Evolutionary conservation across 1,284 basidiomycete genomes (phyloP).

Genomic region (Malassezia brasiliensis): DNA sequence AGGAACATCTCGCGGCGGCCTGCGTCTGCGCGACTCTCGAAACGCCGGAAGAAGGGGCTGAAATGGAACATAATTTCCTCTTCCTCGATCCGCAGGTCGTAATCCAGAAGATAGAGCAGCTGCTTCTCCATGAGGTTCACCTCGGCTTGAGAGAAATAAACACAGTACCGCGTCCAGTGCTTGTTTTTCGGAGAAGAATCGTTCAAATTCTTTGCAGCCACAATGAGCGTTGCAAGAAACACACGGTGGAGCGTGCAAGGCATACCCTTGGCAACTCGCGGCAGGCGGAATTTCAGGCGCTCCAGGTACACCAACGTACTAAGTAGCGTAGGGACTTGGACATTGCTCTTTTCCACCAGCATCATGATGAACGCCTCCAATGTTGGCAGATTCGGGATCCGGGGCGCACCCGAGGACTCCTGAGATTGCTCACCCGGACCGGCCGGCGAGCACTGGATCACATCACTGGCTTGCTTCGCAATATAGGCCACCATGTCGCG

Average conservation of each 20-base stretch:
- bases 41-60: conserved; percentile 43
- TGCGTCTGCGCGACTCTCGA: conserved; percentile 39
- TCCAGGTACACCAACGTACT: conserved; percentile 89
- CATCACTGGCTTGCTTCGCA: conserved; percentile 44
- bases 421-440: not conserved
- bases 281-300: conserved; percentile 68
- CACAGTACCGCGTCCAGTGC: conserved; percentile 62
- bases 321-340: conserved; percentile 82
- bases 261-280: conserved; percentile 76
- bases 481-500: conserved; percentile 47
- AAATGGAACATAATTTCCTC: conserved; percentile 46
- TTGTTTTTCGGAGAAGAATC: conserved; percentile 79
- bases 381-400: conserved; percentile 54
- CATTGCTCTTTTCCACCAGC: conserved; percentile 74
- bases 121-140: conserved; percentile 96
- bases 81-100: conserved; percentile 47
- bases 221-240: conserved; percentile 88
- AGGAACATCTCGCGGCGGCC: conserved; percentile 46
- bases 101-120: conserved; percentile 47
- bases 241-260: conserved; percentile 86
- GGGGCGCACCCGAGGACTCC: not conserved
- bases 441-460: conserved; percentile 42
- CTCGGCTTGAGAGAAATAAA: conserved; percentile 57
- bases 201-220: conserved; percentile 93
- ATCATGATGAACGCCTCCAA: conserved; percentile 79